Base-by-base conservation (phyloP, 768 basidiomycete genomes). In the Tulasnella sp. region DNA sequence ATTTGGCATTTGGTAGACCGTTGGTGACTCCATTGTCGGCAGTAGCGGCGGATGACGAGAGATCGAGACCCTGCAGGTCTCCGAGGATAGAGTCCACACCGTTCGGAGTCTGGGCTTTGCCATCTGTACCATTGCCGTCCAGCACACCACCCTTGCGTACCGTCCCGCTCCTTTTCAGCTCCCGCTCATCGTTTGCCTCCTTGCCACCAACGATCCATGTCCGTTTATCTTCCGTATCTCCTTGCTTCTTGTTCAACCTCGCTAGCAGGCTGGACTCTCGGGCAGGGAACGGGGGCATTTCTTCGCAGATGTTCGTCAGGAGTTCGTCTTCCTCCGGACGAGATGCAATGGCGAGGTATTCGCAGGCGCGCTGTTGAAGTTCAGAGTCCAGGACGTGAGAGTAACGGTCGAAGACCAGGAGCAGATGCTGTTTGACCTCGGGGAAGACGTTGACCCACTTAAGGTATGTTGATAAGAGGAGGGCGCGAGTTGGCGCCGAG, bases 371-470 rank as follows among this genome's bases (percentile, higher is more conserved):
- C 70, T 99, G 96, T 70, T 99, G 96, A 2, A 99, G 77, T 67
- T 99, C 96, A 17, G 92, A 84, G 70, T 99, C 96, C 12, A 99
- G 81, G 46, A 97, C 90, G 67, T 94, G 91, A n/a, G 92, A 84
- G 68, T 96, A 98, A 15, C 92, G 89, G 66, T 97, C 92, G 65
- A 99, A 96, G 65, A 98, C 91, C 70, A 85, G 87, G 69, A 97
- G 66, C 27, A 99, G 80, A 64, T 97, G 92, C 5, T 84, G 79
- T 66, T 93, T 96, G 73, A 99, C 96, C 70, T 99, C 96, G 19
- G 96, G 96, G 72, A 98, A 99, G 59, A 99, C 89, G 69, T 99
- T 99, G 63, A 96, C 92, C 94, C 94, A 98, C 79, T 99, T 99
- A 75, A 97, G 85, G 69, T 99, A 99, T 0, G 96, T 97, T 10